Evolutionary conservation across 2,329 filamentous ascomycete species (phyloP).

Genomic region (Botrytis pseudocinerea): DNA sequence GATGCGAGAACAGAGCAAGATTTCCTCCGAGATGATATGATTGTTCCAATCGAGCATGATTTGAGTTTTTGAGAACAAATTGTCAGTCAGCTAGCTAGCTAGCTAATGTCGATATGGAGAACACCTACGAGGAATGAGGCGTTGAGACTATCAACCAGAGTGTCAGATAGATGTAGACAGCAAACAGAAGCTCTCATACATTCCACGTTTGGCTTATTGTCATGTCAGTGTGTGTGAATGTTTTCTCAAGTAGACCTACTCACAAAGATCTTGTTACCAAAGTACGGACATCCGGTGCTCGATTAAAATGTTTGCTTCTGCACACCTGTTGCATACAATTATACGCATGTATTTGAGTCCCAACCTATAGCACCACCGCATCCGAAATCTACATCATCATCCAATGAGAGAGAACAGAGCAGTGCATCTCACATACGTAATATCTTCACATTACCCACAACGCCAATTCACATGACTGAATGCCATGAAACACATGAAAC

Average conservation of each 20-base stretch:
- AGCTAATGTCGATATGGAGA: neutral
- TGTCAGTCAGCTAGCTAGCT: neutral
- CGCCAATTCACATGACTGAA: constrained; percentile 4
- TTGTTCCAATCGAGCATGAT: neutral
- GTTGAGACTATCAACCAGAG: neutral
- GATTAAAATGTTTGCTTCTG: neutral
- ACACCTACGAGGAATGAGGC: too few species aligned
- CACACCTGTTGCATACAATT: neutral
- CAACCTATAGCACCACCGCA: neutral
- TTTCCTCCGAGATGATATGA: neutral
- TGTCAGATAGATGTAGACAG: neutral
- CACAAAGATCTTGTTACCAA: neutral
- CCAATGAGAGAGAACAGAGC: neutral
- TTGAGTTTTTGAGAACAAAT: neutral
- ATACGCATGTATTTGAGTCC: neutral
- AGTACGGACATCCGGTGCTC: neutral
- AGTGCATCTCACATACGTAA: neutral
- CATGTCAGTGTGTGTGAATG: neutral
- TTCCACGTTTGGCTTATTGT: neutral
- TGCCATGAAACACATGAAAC: constrained; percentile 7
- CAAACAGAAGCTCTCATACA: neutral
- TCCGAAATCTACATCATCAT: neutral
- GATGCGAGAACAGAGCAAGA: neutral
- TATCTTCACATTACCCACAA: neutral
- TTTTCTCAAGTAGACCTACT: neutral